These are phyloP conservation scores for Paramecium biaurelia DNA, from an alignment of 73 alveolate genomes.

Conservation along the genomic window DNA sequence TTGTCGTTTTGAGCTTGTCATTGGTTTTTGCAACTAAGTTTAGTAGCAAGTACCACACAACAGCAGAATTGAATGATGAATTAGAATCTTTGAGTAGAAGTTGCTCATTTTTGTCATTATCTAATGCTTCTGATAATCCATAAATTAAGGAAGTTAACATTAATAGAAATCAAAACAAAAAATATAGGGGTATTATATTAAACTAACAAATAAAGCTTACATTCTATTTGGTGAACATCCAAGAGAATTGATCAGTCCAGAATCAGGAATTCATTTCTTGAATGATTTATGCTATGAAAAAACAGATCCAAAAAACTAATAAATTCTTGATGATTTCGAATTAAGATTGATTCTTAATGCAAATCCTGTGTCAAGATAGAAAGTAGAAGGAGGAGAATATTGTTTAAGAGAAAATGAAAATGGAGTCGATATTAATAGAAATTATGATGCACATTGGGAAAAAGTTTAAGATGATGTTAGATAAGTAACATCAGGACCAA, in stretches of 20 bases:
- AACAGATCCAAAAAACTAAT: neutral
- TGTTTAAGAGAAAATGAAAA: constrained; percentile 71
- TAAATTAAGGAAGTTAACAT: neutral
- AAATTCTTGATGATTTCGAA: constrained; percentile 39
- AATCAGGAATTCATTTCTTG: constrained; percentile 68
- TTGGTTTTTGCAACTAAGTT: neutral
- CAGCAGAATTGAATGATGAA: neutral
- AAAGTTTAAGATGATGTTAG: constrained; percentile 31
- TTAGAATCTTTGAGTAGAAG: neutral
- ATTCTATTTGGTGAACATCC: constrained; percentile 79
- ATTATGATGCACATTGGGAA: constrained; percentile 76
- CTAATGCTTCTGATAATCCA: constrained; percentile 28
- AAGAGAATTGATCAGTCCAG: constrained; percentile 75
- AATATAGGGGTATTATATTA: constrained; percentile 4
- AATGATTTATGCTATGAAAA: constrained; percentile 52
- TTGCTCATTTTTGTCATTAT: neutral
- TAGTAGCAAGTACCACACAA: constrained; percentile 25
- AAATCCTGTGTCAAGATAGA: constrained; percentile 67
- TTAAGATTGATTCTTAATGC: constrained; percentile 65
- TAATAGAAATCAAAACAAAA: neutral
- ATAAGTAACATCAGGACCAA: constrained; percentile 61
- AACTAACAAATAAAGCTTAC: neutral
- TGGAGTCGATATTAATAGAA: constrained; percentile 76
- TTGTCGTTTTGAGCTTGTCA: neutral
- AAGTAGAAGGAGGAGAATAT: constrained; percentile 73